Conservation (phyloP, 805 yeast genomes). For the Candida suzukii region DNA sequence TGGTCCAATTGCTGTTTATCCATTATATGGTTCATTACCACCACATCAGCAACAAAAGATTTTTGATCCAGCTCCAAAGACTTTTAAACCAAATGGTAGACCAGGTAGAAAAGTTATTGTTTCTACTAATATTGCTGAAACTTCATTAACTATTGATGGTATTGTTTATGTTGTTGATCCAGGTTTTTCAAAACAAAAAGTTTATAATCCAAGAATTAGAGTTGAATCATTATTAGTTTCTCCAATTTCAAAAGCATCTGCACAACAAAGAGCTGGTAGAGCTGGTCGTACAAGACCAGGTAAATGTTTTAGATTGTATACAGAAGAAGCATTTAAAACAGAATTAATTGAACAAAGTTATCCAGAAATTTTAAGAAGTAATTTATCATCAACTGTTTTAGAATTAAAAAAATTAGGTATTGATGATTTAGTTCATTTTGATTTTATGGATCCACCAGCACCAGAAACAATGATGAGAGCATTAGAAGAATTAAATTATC, state of each 20-base stretch:
- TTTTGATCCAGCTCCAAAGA: constrained; percentile 82
- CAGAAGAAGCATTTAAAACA: constrained; percentile 93
- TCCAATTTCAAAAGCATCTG: constrained; percentile 94
- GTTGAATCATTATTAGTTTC: constrained; percentile 92
- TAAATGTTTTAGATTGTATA: constrained; percentile 91
- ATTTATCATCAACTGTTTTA: constrained; percentile 84
- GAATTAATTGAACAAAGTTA: constrained; percentile 93
- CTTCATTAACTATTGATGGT: constrained; percentile 96
- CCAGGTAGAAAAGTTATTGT: constrained; percentile 95
- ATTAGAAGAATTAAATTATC: constrained; percentile 85
- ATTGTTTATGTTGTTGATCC: constrained; percentile 97
- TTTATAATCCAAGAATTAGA: constrained; percentile 91
- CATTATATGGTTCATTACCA: constrained; percentile 93
- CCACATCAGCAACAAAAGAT: constrained; percentile 93
- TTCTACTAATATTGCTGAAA: constrained; percentile 95
- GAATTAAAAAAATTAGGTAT: constrained; percentile 91
- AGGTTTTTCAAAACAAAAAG: constrained; percentile 94
- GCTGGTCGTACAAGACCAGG: constrained; percentile 99
- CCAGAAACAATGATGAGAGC: constrained; percentile 99
- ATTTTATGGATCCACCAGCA: constrained; percentile 99
- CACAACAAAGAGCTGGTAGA: constrained; percentile 99
- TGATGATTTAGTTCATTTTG: constrained; percentile 95
- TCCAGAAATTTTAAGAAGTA: constrained; percentile 90
- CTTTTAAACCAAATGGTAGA: constrained; percentile 65
- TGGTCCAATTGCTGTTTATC: constrained; percentile 87